Percentiles rank a stretch among this genome's conserved stretches.
These are phyloP conservation scores for Colletotrichum simmondsii DNA, from an alignment of 2,329 filamentous ascomycete species.

Conservation along the genomic window DNA sequence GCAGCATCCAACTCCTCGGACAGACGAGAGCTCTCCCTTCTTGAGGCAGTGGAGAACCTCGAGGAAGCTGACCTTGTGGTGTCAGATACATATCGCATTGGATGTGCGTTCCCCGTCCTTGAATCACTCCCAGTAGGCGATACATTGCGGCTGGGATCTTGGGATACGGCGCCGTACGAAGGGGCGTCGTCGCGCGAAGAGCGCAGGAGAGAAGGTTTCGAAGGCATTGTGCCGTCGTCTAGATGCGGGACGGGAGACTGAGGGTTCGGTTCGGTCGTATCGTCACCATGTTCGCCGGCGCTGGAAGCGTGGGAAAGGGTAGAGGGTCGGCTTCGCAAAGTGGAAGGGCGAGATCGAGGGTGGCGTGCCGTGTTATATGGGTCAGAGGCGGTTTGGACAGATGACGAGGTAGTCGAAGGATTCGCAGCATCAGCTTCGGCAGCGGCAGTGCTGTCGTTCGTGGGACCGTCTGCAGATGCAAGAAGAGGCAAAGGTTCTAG, in stretches of 20 bases:
- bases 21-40: constrained; percentile 46
- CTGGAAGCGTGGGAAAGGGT: constrained; percentile 17
- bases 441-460: constrained; percentile 17
- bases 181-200: constrained; percentile 42
- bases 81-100: constrained; percentile 47
- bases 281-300: constrained; percentile 33
- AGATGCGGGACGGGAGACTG: constrained; percentile 20
- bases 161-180: constrained; percentile 52
- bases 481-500: constrained; percentile 23
- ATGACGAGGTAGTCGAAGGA: constrained; percentile 17
- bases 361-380: constrained; percentile 30
- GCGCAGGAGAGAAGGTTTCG: constrained; percentile 46
- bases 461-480: constrained; percentile 15
- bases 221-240: constrained; percentile 34
- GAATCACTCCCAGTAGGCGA: constrained; percentile 49
- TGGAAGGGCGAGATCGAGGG: constrained; percentile 14
- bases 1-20: constrained; percentile 64
- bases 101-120: constrained; percentile 43
- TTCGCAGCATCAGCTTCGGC: constrained; percentile 3
- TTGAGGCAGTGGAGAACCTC: constrained; percentile 43
- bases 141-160: constrained; percentile 47
- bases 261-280: constrained; percentile 16
- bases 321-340: constrained; percentile 22
- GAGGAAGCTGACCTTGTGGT: constrained; percentile 43
- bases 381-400: constrained; percentile 15